phyloP scores from a whole-genome alignment of 2,329 filamentous ascomycete genomes.

The Ophiostoma montium region DNA sequence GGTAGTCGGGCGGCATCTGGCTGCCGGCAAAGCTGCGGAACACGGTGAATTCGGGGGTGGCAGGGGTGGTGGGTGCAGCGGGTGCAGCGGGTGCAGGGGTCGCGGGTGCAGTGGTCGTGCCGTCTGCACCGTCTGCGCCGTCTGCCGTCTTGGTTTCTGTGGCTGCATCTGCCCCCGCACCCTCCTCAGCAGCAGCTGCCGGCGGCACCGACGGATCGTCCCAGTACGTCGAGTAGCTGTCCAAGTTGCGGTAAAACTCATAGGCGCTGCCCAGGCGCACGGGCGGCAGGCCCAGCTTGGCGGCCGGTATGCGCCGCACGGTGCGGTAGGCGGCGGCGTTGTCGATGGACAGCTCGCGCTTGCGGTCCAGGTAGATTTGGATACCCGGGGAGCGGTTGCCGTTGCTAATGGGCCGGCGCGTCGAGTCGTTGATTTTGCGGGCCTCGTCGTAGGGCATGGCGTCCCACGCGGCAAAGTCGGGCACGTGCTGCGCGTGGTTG shows the following conservation, averaged over 20 bases:
- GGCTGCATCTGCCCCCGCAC: background rate
- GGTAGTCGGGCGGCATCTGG: constrained; percentile 44
- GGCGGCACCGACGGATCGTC: constrained; percentile 34
- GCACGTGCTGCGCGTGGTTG: constrained; percentile 32
- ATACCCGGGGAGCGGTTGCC: constrained; percentile 42
- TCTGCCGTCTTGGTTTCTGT: background rate
- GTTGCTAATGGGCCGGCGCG: constrained; percentile 35
- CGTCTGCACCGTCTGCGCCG: background rate
- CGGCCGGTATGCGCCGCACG: constrained; percentile 40
- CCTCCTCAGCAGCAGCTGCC: no score
- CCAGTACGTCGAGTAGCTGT: constrained; percentile 45
- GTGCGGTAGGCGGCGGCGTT: constrained; percentile 49
- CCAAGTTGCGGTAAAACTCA: constrained; percentile 51
- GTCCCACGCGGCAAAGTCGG: constrained; percentile 39
- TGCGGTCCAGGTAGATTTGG: constrained; percentile 43
- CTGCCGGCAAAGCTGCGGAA: constrained; percentile 36
- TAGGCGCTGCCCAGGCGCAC: constrained; percentile 48
- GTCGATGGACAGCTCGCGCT: constrained; percentile 37
- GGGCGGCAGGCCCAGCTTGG: constrained; percentile 35
- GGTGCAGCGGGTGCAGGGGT: background rate
- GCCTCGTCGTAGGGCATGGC: constrained; percentile 34
- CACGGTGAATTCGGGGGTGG: background rate
- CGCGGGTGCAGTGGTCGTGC: background rate
- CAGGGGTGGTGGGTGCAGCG: background rate
- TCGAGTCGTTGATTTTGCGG: constrained; percentile 31